Evolutionary conservation across 164 flowering plant genomes (phyloP), one percentile per base, ranked within the genome.

Genomic region (Berberis vulgaris): DNA sequence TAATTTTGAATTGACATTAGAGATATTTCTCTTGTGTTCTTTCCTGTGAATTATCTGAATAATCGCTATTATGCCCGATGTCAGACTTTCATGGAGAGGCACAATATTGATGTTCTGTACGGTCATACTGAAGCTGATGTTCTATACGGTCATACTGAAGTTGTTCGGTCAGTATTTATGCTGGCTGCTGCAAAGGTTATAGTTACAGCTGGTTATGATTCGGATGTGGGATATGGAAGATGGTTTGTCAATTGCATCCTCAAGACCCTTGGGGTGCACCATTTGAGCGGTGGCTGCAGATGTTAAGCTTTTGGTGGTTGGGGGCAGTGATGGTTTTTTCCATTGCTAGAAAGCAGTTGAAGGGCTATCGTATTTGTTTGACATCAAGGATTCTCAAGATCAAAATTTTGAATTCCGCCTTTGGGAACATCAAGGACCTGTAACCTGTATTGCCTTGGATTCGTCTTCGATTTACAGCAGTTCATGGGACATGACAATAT

Each of bases 401-500:
- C 70, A 69, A 49, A 77, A 69, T 57, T 60, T 71, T 44, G 87
- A 84, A 65, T 82, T 86, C 61, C 81, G 87, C 11, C 67, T 94
- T 49, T 87, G 96, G 93, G 99, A 78, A 61, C 99, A 94, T 65
- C 80, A 72, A 61, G 96, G 99, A 6, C 95, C 97, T 4, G 78
- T 94, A 2, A 84, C 93, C 58, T 91, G 89, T 65, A 80, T 91
- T 72, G 87, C 88, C 1, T 72, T 94, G 80, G 97, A 91, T 82
- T 57, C 68, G 1, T 69, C 74, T 8, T 84, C 78, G 65, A 86
- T 94, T 47, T 94, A 83, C 69, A 94, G 99, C 64, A 97, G 99
- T 49, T 94, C 99, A 5, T 94, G 99, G 99, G 99, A 94, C 74
- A 91, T 87, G 99, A 84, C 91, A 57, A 78, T 94, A 6, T 83